Base-by-base conservation (phyloP, 805 yeast species). In the Candida ovalis region DNA sequence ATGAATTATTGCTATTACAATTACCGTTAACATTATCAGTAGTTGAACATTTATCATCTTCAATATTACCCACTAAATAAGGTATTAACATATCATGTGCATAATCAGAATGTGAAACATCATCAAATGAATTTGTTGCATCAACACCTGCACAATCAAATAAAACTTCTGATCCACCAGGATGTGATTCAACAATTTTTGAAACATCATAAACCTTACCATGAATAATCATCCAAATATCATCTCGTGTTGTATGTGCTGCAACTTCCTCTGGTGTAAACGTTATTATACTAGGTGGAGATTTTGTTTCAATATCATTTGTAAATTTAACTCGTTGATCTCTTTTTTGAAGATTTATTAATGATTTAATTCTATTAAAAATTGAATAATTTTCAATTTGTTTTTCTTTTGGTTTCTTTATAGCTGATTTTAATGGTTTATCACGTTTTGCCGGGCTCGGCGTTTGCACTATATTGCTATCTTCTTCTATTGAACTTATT, bases 1-100 rank as follows among this genome's bases (percentile, higher is more conserved):
- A 40, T 22, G 21, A 17, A 23, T n/a, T n/a, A 6, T 43, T 12
- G 37, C 27, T 24, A 37, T 47, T 28, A 24, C 23, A 19, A 25
- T 25, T 12, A 32, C 27, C 25, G 39, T 47, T 28, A 24, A 21
- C 19, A 25, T 25, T 25, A 25, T 25, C 28, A 7, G 28, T 7
- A 25, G 7, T 25, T 7, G 28, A 23, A 39, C 47, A 32, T 54
- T 63, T 36, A 58, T 62, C 25, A 54, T 39, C 50, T 71, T 71
- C 62, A 79, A 91, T 65, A 82, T 92, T 48, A 74, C 96, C 97
- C 51, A 88, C 67, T 68, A 82, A 85, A 49, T 77, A 83, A 40
- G 91, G 96, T 52, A 85, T 87, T 53, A 92, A 71, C 77, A 91
- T 84, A 45, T 88, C 94, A 65, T 87, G 86, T 1, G 97, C 96